Evolutionary conservation across 768 basidiomycete species (phyloP).

Genomic region (Calocera viscosa): DNA sequence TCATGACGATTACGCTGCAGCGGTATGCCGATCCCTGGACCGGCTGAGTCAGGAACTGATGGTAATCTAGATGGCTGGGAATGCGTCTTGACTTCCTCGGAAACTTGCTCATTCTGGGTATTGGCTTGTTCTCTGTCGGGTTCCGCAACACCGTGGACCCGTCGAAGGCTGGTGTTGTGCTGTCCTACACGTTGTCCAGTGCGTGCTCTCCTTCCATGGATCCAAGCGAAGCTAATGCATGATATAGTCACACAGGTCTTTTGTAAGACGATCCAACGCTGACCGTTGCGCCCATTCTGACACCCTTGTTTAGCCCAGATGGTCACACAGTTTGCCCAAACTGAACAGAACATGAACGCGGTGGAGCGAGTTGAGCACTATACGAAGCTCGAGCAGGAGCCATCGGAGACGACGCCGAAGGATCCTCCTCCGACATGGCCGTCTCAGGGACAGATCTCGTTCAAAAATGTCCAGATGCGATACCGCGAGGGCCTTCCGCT

Average conservation of each 20-base stretch:
- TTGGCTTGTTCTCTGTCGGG: slow-evolving; percentile 55
- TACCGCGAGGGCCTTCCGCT: slow-evolving; percentile 55
- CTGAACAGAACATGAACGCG: slow-evolving; percentile 61
- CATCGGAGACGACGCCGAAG: slow-evolving; percentile 28
- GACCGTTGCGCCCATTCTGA: not conserved
- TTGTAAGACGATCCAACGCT: slow-evolving; percentile 12
- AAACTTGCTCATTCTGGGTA: slow-evolving; percentile 55
- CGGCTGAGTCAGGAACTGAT: slow-evolving; percentile 15
- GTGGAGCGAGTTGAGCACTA: slow-evolving; percentile 63
- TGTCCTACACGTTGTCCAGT: slow-evolving; percentile 37
- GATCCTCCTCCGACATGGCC: slow-evolving; percentile 44
- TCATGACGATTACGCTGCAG: slow-evolving; percentile 53
- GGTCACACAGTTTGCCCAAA: slow-evolving; percentile 44
- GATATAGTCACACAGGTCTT: slow-evolving; percentile 16
- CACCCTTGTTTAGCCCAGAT: slow-evolving; percentile 36
- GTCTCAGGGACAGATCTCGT: too few species aligned
- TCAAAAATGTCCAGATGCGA: slow-evolving; percentile 15
- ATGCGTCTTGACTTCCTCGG: slow-evolving; percentile 54
- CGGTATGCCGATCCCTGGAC: slow-evolving; percentile 21
- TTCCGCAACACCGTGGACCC: slow-evolving; percentile 45
- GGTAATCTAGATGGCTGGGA: slow-evolving; percentile 37
- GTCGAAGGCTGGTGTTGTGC: slow-evolving; percentile 48
- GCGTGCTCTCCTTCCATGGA: slow-evolving; percentile 12
- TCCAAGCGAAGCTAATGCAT: slow-evolving; percentile 9
- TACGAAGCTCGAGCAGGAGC: slow-evolving; percentile 48